These are phyloP conservation scores for Trichoderma brevicompactum DNA, from an alignment of 2,329 filamentous ascomycete species.

Conservation along the genomic window DNA sequence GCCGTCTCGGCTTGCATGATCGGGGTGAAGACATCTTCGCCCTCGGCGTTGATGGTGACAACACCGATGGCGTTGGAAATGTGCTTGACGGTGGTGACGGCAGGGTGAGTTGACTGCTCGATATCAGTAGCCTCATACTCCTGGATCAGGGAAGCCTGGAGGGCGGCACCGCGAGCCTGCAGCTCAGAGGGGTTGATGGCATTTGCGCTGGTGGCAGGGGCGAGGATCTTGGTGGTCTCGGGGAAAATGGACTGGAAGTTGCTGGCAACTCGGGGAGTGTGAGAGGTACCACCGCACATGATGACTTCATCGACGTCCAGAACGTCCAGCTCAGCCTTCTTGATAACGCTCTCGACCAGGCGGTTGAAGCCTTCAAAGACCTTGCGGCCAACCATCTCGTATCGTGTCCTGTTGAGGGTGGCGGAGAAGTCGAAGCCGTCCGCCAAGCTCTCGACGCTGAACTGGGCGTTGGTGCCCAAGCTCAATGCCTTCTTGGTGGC, in stretches of 20 bases:
- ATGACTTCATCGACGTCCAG: conserved; percentile 95
- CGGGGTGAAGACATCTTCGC: conserved; percentile 74
- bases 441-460: conserved; percentile 89
- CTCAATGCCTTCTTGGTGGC: conserved; percentile 89
- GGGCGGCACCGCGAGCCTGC: conserved; percentile 84
- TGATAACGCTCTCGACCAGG: conserved; percentile 80
- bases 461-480: conserved; percentile 83
- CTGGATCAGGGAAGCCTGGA: conserved; percentile 91
- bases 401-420: conserved; percentile 90
- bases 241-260: conserved; percentile 83
- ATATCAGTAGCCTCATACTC: conserved; percentile 95
- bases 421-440: conserved; percentile 90
- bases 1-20: conserved; percentile 86
- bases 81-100: conserved; percentile 92
- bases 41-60: conserved; percentile 63
- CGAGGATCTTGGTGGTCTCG: conserved; percentile 74
- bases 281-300: conserved; percentile 86
- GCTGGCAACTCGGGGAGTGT: conserved; percentile 89
- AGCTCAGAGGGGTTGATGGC: conserved; percentile 96
- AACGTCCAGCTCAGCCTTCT: conserved; percentile 90
- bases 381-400: conserved; percentile 85
- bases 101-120: conserved; percentile 92
- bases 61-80: conserved; percentile 88
- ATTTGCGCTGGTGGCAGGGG: conserved; percentile 75
- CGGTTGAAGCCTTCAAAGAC: conserved; percentile 87